A percentile compares a stretch with the other conserved stretches of the same genome.
phyloP scores from a whole-genome alignment of 176 grass and related monocot genomes.

The Secale cereale region DNA sequence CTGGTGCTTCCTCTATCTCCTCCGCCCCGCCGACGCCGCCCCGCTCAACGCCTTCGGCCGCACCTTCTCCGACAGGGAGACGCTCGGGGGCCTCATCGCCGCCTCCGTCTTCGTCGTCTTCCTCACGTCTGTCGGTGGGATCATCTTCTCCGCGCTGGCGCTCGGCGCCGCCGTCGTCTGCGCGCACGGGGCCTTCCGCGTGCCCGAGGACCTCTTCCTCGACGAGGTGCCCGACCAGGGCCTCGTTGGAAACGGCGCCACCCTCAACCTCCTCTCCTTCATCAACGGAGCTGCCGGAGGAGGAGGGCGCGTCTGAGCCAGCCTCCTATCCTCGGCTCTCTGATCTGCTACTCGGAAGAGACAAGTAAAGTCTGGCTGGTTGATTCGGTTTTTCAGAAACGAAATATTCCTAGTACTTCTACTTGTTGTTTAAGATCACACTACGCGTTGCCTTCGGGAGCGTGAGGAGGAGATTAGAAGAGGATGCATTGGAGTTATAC shows the following conservation, averaged over 20 bases:
- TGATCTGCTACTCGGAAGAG: neutral
- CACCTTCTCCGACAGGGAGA: conserved; percentile 24
- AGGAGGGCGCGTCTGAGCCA: neutral
- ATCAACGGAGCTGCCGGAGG: neutral
- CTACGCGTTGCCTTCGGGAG: neutral
- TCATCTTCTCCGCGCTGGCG: conserved; percentile 23
- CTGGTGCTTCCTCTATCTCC: conserved; percentile 18
- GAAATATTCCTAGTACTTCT: too few species aligned
- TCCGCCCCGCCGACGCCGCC: neutral
- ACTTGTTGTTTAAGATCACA: neutral
- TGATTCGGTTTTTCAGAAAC: neutral
- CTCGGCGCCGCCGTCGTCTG: conserved; percentile 17
- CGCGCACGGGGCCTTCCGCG: conserved; percentile 12
- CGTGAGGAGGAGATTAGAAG: neutral
- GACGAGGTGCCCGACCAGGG: conserved; percentile 11
- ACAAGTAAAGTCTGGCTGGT: neutral
- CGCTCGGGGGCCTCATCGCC: neutral
- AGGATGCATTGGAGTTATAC: neutral
- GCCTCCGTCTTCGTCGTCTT: conserved; percentile 9
- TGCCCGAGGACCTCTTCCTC: conserved; percentile 4
- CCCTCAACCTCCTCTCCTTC: conserved; percentile 15
- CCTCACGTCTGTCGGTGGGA: conserved; percentile 17
- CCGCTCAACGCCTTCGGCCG: neutral
- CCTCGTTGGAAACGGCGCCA: neutral
- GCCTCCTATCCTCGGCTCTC: neutral